These are phyloP conservation scores for Aspergillus hancockii DNA, from an alignment of 495 filamentous ascomycete species.

Conservation along the genomic window DNA sequence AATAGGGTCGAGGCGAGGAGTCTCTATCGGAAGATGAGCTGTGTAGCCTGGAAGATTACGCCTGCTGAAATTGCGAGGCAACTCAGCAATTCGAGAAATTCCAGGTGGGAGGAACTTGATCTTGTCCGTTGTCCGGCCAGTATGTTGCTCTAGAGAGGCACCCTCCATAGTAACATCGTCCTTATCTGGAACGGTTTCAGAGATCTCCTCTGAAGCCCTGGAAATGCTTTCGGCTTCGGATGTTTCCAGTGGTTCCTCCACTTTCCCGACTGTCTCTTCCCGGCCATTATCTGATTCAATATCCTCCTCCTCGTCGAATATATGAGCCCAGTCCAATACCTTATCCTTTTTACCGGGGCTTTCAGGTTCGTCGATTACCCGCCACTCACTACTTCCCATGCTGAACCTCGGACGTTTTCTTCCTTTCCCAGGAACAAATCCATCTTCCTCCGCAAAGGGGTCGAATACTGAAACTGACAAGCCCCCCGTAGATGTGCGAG, in stretches of 20 bases:
- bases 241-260: not conserved
- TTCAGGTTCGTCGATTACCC: conserved; percentile 63
- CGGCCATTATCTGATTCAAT: conserved; percentile 18
- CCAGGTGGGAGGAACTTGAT: conserved; percentile 12
- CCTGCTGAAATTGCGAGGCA: conserved; percentile 12
- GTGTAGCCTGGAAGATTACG: conserved; percentile 12
- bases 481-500: conserved; percentile 60
- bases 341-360: conserved; percentile 58
- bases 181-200: not conserved
- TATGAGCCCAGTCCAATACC: conserved; percentile 31
- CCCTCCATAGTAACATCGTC: conserved; percentile 1
- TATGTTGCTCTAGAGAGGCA: conserved; percentile 7
- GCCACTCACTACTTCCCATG: conserved; percentile 67
- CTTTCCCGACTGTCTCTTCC: not conserved
- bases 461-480: conserved; percentile 60
- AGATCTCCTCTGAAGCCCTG: not conserved
- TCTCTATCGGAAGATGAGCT: conserved; percentile 34
- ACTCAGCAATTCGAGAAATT: not conserved
- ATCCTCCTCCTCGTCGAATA: conserved; percentile 39
- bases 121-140: conserved; percentile 26
- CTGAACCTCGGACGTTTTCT: conserved; percentile 76
- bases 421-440: conserved; percentile 59
- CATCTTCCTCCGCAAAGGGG: conserved; percentile 72
- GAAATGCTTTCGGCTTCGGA: not conserved
- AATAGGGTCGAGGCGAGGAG: conserved; percentile 47